Evolutionary conservation across 306 rosid species (phyloP).

Genomic region (Vachellia collinsii): DNA sequence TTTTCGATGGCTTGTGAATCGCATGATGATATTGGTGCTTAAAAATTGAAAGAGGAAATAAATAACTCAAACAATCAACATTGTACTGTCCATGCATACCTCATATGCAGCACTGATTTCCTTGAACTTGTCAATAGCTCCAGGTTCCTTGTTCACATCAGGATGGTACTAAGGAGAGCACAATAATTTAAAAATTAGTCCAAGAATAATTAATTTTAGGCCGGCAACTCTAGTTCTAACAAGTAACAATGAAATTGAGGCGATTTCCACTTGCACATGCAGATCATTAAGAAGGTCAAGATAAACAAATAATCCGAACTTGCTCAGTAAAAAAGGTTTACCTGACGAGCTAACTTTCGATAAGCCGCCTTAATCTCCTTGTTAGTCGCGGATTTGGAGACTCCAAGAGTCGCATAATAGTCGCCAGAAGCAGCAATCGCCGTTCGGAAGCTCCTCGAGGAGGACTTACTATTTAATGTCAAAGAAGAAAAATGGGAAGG

Average conservation of each 20-base stretch:
- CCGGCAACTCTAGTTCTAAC: conserved; percentile 6
- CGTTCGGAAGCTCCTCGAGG: conserved; percentile 50
- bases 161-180: conserved; percentile 61
- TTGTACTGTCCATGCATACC: conserved; percentile 55
- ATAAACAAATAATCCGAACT: background rate
- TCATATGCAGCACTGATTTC: conserved; percentile 95
- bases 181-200: conserved; percentile 35
- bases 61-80: background rate
- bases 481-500: conserved; percentile 31
- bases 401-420: conserved; percentile 85
- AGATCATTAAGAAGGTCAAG: background rate
- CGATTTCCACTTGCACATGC: background rate
- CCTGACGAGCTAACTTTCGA: conserved; percentile 97
- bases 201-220: conserved; percentile 12
- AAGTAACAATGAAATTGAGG: background rate
- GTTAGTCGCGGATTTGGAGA: conserved; percentile 74
- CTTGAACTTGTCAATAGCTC: conserved; percentile 74
- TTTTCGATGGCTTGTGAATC: background rate
- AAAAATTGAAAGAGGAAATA: background rate
- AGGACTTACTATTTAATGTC: conserved; percentile 36
- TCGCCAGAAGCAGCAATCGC: conserved; percentile 79
- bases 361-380: conserved; percentile 96
- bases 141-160: conserved; percentile 78
- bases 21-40: background rate
- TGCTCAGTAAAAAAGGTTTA: conserved; percentile 39